A percentile compares a stretch with the other conserved stretches of the same genome.
phyloP scores from a whole-genome alignment of 495 filamentous ascomycete genomes.

The Penicillium argentinense region DNA sequence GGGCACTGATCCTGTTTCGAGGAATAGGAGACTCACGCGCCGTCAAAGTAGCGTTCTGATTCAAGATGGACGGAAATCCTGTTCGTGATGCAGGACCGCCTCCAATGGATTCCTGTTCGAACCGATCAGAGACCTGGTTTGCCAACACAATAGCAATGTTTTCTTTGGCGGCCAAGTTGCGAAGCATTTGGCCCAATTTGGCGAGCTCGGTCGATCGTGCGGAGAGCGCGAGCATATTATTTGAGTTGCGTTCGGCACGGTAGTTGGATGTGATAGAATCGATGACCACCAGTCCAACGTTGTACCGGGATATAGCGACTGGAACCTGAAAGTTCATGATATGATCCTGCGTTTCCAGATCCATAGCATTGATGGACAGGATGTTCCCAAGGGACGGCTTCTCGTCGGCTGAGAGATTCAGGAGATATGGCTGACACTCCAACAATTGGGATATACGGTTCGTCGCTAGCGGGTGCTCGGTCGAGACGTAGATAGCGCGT shows the following conservation, averaged over 20 bases:
- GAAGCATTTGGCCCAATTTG: constrained; percentile 71
- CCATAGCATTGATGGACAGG: constrained; percentile 78
- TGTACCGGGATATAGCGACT: constrained; percentile 70
- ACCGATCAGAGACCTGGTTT: constrained; percentile 95
- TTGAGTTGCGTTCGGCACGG: constrained; percentile 70
- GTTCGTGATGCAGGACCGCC: constrained; percentile 5
- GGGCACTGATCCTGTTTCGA: constrained; percentile 11
- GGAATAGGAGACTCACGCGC: constrained; percentile 28
- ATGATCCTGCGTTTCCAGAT: constrained; percentile 94
- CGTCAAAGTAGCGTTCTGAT: constrained; percentile 10
- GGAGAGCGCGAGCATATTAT: constrained; percentile 37
- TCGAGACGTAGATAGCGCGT: constrained; percentile 88
- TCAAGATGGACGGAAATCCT: constrained; percentile 15
- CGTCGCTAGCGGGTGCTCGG: constrained; percentile 82
- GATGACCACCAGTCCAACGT: constrained; percentile 77
- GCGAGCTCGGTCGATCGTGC: constrained; percentile 66
- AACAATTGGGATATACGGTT: constrained; percentile 77
- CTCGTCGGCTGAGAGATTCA: constrained; percentile 39
- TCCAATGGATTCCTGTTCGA: constrained; percentile 39
- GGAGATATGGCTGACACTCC: constrained; percentile 61
- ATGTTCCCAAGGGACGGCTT: constrained; percentile 68
- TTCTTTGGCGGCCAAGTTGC: constrained; percentile 68
- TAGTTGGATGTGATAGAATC: constrained; percentile 95
- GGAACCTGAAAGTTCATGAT: constrained; percentile 90
- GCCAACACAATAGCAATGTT: constrained; percentile 84